Conservation (phyloP, 139 green algal genomes). For the Coelastrella sp. region DNA sequence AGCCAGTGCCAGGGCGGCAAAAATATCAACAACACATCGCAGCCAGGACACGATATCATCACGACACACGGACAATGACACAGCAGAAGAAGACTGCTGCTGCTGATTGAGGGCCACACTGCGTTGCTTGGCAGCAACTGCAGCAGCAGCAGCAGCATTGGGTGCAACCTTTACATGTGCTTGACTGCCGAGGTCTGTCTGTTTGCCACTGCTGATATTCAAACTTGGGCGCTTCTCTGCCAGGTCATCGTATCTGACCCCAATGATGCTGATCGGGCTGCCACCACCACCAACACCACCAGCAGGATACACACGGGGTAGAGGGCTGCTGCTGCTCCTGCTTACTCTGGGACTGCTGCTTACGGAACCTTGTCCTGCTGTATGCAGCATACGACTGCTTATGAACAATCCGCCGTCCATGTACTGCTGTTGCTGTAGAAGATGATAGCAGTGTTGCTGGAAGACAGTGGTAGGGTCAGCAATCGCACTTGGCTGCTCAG, state of each 20-base stretch:
- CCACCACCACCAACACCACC: not conserved
- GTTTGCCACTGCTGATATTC: not conserved
- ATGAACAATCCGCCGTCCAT: conserved; percentile 20
- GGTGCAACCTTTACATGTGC: not conserved
- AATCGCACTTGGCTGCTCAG: not conserved
- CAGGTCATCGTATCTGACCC: no score
- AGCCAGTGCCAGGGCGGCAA: conserved; percentile 26
- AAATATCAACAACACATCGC: conserved; percentile 16
- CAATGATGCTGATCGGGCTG: no score
- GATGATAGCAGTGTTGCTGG: no score
- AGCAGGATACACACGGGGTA: not conserved
- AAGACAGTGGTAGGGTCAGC: not conserved
- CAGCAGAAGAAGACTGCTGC: not conserved
- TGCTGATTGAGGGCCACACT: not conserved
- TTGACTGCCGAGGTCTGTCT: not conserved
- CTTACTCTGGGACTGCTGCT: not conserved
- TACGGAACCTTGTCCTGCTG: not conserved
- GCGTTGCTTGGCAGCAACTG: not conserved
- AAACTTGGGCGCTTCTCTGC: no score
- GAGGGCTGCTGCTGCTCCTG: not conserved
- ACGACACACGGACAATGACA: not conserved
- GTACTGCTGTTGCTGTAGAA: no score
- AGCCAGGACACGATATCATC: conserved; percentile 27
- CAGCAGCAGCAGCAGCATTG: not conserved
- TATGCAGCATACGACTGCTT: conserved; percentile 1